Conservation (phyloP, 441 rosid genomes). For the Macaranga tanarius region DNA sequence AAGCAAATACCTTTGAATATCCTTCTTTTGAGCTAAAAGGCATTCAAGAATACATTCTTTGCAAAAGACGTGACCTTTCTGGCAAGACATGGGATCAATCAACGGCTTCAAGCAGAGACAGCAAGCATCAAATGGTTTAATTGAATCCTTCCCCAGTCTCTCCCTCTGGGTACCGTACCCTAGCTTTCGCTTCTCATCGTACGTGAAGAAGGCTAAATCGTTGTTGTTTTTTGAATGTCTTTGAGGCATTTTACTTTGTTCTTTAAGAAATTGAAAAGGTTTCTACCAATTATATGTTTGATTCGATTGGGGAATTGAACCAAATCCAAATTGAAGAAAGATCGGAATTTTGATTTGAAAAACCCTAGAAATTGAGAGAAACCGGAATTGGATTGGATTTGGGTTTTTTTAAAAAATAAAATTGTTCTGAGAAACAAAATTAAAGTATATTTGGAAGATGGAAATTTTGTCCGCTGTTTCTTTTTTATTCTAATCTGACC, state of each 20-base stretch:
- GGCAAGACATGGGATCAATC: slow-evolving; percentile 83
- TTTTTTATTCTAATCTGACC: too few species aligned
- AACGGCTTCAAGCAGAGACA: slow-evolving; percentile 82
- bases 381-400: not conserved
- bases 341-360: not conserved
- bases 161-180: slow-evolving; percentile 91
- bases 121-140: slow-evolving; percentile 88
- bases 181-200: slow-evolving; percentile 86
- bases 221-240: slow-evolving; percentile 92
- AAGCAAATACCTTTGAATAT: slow-evolving; percentile 61
- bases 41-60: slow-evolving; percentile 86
- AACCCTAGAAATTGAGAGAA: slow-evolving; percentile 17
- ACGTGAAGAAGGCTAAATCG: slow-evolving; percentile 86
- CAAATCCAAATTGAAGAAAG: too few species aligned
- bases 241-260: slow-evolving; percentile 64
- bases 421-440: too few species aligned
- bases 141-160: slow-evolving; percentile 84
- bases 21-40: slow-evolving; percentile 79
- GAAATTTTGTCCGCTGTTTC: too few species aligned
- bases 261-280: not conserved
- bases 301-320: not conserved
- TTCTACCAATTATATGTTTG: not conserved
- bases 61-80: slow-evolving; percentile 77
- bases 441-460: too few species aligned
- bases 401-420: too few species aligned